phyloP scores from a whole-genome alignment of 1,139 yeast species.

The Taiozyma onychis region DNA sequence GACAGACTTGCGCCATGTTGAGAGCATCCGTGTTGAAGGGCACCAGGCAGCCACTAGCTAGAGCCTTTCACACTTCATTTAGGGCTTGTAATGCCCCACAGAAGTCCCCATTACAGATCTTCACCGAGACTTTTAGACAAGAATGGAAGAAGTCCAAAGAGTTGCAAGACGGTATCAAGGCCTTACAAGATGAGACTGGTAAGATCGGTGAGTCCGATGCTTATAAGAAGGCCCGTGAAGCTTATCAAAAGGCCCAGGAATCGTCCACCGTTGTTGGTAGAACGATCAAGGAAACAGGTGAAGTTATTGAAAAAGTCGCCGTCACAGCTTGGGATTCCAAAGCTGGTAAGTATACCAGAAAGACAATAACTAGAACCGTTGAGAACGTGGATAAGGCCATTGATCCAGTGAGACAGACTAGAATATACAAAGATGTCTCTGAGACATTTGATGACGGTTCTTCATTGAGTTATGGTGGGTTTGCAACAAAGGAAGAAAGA shows the following conservation, averaged over 20 bases:
- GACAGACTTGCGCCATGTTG: neutral
- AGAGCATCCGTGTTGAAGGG: neutral
- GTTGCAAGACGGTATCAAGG: conserved; percentile 87
- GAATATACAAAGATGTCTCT: conserved; percentile 81
- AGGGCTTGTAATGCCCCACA: conserved; percentile 18
- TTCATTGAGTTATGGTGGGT: conserved; percentile 87
- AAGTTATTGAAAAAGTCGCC: conserved; percentile 86
- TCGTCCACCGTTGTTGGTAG: conserved; percentile 80
- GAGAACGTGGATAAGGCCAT: conserved; percentile 75
- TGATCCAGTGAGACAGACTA: conserved; percentile 91
- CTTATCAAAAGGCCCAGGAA: conserved; percentile 79
- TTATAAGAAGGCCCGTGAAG: conserved; percentile 88
- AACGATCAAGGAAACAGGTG: conserved; percentile 87
- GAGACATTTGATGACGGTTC: conserved; percentile 92
- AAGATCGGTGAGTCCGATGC: conserved; percentile 93
- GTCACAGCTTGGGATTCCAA: conserved; percentile 95
- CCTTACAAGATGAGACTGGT: conserved; percentile 94
- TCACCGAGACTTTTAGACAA: conserved; percentile 81
- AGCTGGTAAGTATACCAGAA: conserved; percentile 81
- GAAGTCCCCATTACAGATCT: conserved; percentile 86
- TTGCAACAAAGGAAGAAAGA: conserved; percentile 81
- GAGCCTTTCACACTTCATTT: conserved; percentile 19
- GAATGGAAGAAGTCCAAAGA: conserved; percentile 92
- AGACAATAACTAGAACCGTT: conserved; percentile 75
- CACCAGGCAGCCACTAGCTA: conserved; percentile 1